These are phyloP conservation scores for Parachaetomium inaequale DNA, from an alignment of 495 filamentous ascomycete species.

Conservation along the genomic window DNA sequence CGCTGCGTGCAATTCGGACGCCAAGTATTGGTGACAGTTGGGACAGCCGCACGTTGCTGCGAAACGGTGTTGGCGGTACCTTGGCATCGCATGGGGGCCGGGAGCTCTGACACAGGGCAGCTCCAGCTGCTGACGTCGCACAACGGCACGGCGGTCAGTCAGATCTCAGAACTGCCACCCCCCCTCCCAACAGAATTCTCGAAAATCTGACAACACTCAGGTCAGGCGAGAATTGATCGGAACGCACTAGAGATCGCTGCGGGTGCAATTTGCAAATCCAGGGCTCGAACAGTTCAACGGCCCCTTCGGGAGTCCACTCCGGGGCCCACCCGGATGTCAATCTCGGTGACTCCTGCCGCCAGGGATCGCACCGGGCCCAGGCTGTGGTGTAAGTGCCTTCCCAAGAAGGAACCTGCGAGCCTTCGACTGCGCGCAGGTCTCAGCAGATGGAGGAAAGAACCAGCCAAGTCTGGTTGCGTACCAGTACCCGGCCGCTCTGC, in stretches of 20 bases:
- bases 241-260: not conserved
- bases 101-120: not conserved
- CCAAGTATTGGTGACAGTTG: not conserved
- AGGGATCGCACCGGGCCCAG: not conserved
- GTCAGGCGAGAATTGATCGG: not conserved
- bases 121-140: not conserved
- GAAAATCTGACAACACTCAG: not conserved
- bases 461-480: not conserved
- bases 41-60: not conserved
- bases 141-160: conserved; percentile 15
- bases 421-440: not conserved
- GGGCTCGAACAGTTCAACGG: not conserved
- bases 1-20: not conserved
- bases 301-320: conserved; percentile 12
- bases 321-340: conserved; percentile 17
- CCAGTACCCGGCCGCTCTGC: not conserved
- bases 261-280: conserved; percentile 10
- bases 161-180: not conserved
- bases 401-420: not conserved
- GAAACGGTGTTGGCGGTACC: not conserved
- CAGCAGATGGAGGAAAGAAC: not conserved
- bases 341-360: conserved; percentile 22
- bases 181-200: conserved; percentile 9
- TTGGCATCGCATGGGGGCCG: not conserved
- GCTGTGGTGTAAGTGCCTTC: conserved; percentile 16